phyloP scores from a whole-genome alignment of 1,284 basidiomycete genomes.

The Thelephora terrestris region DNA sequence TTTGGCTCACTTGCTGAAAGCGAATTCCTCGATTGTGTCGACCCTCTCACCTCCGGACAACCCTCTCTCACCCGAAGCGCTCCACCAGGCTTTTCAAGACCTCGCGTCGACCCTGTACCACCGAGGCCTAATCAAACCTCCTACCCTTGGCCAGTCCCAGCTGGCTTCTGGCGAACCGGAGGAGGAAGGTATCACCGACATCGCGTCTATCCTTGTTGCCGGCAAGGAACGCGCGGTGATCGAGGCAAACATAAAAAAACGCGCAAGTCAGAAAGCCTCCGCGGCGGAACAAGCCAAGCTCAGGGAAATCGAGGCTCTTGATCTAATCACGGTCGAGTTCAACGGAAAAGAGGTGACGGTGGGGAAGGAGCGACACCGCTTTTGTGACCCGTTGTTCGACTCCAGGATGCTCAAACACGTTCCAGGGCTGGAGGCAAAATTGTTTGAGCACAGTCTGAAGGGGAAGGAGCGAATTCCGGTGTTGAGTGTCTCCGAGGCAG shows the following conservation, averaged over 20 bases:
- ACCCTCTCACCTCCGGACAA: conserved; percentile 43
- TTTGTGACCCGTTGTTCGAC: conserved; percentile 86
- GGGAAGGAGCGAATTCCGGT: conserved; percentile 15
- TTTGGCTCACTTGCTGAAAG: conserved; percentile 60
- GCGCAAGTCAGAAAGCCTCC: conserved; percentile 62
- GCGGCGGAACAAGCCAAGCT: conserved; percentile 74
- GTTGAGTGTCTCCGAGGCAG: conserved; percentile 22
- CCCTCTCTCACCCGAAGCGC: conserved; percentile 33
- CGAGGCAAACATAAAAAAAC: conserved; percentile 72
- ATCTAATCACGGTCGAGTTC: conserved; percentile 73
- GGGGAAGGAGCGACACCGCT: conserved; percentile 81
- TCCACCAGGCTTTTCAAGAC: conserved; percentile 42
- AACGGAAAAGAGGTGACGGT: conserved; percentile 62
- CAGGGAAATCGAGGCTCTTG: conserved; percentile 71
- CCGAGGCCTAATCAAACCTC: conserved; percentile 57
- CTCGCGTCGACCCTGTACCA: conserved; percentile 52
- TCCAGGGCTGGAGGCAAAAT: conserved; percentile 9
- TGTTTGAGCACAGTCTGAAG: conserved; percentile 2
- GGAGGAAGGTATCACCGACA: conserved; percentile 84
- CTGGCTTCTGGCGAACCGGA: conserved; percentile 23
- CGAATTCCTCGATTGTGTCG: conserved; percentile 55
- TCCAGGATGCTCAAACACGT: conserved; percentile 41
- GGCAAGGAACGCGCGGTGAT: conserved; percentile 77
- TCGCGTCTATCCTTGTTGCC: conserved; percentile 72
- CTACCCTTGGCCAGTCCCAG: conserved; percentile 59